These are phyloP conservation scores for Fusarium luffae DNA, from an alignment of 2,329 filamentous ascomycete species.

Conservation along the genomic window DNA sequence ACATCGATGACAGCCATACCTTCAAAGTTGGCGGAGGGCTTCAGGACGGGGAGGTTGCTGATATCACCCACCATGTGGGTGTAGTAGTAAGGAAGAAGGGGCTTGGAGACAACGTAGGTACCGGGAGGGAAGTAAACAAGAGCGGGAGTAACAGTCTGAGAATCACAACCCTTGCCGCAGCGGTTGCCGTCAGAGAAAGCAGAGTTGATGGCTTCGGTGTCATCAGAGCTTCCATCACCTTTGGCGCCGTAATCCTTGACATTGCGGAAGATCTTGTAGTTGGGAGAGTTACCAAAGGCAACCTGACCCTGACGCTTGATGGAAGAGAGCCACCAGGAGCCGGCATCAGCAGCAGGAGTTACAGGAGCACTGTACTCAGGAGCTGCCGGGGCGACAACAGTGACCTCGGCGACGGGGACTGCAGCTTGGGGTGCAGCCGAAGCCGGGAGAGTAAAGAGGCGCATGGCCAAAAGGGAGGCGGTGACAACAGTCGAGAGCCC, in stretches of 20 bases:
- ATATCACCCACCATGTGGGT: conserved; percentile 92
- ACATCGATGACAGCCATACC: conserved; percentile 92
- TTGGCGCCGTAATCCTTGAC: conserved; percentile 80
- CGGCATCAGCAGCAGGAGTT: conserved; percentile 33
- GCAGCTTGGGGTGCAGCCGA: conserved; percentile 47
- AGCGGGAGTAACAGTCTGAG: conserved; percentile 83
- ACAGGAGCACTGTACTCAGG: not conserved
- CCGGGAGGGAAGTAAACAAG: conserved; percentile 93
- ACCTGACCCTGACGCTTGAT: conserved; percentile 76
- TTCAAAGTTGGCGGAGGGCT: conserved; percentile 75
- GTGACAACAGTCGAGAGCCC: conserved; percentile 57
- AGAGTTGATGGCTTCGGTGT: conserved; percentile 87
- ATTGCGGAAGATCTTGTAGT: conserved; percentile 80
- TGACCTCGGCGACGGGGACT: not conserved
- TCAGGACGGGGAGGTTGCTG: conserved; percentile 76
- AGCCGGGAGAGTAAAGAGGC: conserved; percentile 53
- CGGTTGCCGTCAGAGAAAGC: conserved; percentile 82
- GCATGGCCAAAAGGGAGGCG: conserved; percentile 56
- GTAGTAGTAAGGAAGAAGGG: conserved; percentile 90
- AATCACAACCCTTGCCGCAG: conserved; percentile 85
- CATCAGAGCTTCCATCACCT: conserved; percentile 77
- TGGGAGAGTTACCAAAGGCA: conserved; percentile 66
- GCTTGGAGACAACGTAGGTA: conserved; percentile 82
- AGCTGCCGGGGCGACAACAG: conserved; percentile 1
- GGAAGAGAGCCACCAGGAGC: conserved; percentile 76